Evolutionary conservation across 768 basidiomycete species (phyloP), one percentile per base, ranked within the genome.

Genomic region (Tulasnella sp.): DNA sequence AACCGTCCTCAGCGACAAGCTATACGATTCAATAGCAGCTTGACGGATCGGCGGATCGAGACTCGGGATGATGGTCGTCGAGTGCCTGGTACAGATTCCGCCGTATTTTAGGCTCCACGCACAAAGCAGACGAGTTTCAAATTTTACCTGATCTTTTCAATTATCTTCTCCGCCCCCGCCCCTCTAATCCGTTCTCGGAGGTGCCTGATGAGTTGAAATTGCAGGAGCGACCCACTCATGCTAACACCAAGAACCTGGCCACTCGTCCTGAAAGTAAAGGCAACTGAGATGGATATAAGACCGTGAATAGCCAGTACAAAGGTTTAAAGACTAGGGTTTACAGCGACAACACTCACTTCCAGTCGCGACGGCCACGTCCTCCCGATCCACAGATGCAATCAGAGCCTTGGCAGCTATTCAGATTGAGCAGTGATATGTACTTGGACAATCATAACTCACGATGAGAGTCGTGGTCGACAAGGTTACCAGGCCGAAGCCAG

Each of bases 241-340:
- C 89, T 88, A 55, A 99, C 94, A 38, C 94, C 94, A 55, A 96
- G 78, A 21, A 94, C 94, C 74, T 97, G 94, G 2, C 93, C 93
- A 17, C 89, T 87, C 8, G 91, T 92, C 62, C 92, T 76, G 75
- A 92, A 94, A 49, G 96, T 76, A 71, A 96, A 97, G 30, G 87
- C 87, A 66, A 93, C 92, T 94, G 65, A 38, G 34, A 94, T 49
- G 96, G 76, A 71, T 97, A 98, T 31, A 87, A 88, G 65, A 93
- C 92, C 93, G 65, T 17, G 45, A 12, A 34, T 49, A 9, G 17
- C 43, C 10, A 57, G 22, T 11, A 17, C 3, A 17, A 5, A 34
- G 12, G 2, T 5, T 38, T 15, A 38, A 27, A 17, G 51, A 22
- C 30, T n/a, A 53, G 15, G 22, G 29, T 38, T 15, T 38, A 15